Evolutionary conservation across 2,329 filamentous ascomycete genomes (phyloP), one percentile per base, ranked within the genome.

Genomic region (Xylariaceae sp.): DNA sequence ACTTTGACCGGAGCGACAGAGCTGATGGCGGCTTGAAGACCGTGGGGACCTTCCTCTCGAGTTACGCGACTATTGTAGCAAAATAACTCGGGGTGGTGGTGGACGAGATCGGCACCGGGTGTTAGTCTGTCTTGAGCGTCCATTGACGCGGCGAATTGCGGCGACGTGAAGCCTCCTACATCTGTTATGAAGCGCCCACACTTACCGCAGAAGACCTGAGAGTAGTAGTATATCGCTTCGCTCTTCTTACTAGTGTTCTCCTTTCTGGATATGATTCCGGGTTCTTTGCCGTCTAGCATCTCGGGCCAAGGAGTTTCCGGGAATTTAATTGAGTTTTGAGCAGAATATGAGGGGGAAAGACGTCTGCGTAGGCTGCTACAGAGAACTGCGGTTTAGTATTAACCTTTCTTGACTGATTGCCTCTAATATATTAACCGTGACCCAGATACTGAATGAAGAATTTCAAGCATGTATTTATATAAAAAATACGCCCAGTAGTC

Each of bases 141-240:
- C 11, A 47, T 42, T 17, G 29, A 22, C 4, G 33, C 34, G n/a
- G 34, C 20, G 19, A 47, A 34, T 14, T 3, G n/a, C 3, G 35
- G 11, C 12, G 25, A 19, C 23, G 39, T 34, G 5, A 47, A 34
- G 39, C 44, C 44, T 8, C 44, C 44, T 6, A 39, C 20, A 22
- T 47, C 44, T 3, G 44, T 42, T 5, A 47, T 16, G 35, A 36
- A 47, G 34, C 34, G 44, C 6, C 44, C 40, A 22, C 44, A 47
- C 20, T 8, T 16, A n/a, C 40, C 44, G 40, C 44, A 47, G 34
- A 42, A 42, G 6, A 47, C 21, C 20, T 47, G 44, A 11, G 34
- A 42, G 25, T 47, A 47, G 35, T 33, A 21, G 34, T 42, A 42
- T 14, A 36, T 10, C 10, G 11, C 16, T 20, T 16, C 34, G 14